These are phyloP conservation scores for Naganishia antarctica DNA, from an alignment of 768 basidiomycete genomes.

Conservation along the genomic window DNA sequence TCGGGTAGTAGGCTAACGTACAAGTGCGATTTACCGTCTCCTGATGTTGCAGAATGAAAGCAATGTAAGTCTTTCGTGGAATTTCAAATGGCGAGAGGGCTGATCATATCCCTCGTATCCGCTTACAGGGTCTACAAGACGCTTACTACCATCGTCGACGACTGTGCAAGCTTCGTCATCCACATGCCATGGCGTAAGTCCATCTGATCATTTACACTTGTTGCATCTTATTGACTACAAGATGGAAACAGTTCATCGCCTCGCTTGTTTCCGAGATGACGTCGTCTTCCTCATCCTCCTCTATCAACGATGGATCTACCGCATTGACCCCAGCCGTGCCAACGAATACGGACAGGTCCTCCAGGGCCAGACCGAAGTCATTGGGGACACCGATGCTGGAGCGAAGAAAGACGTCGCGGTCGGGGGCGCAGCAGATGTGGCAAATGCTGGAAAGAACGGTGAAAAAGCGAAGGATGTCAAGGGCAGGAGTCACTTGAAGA, in stretches of 20 bases:
- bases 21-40: background rate
- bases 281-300: conserved; percentile 64
- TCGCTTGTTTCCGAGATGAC: conserved; percentile 57
- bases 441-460: background rate
- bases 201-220: background rate
- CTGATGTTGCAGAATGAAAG: conserved; percentile 61
- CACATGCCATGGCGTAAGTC: conserved; percentile 28
- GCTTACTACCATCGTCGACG: conserved; percentile 62
- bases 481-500: conserved; percentile 16
- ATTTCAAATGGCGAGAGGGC: conserved; percentile 59
- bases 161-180: conserved; percentile 63
- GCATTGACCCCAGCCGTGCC: conserved; percentile 84
- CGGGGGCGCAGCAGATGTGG: background rate
- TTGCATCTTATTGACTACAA: background rate
- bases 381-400: background rate
- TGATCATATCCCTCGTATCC: background rate
- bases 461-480: conserved; percentile 11
- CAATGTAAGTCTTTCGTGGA: conserved; percentile 68
- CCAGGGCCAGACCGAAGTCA: conserved; percentile 5
- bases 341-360: conserved; percentile 94
- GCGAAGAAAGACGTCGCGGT: background rate
- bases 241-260: conserved; percentile 50
- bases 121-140: conserved; percentile 27
- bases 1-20: background rate
- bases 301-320: conserved; percentile 98